Evolutionary conservation across 1,139 yeast species (phyloP).

Genomic region (Lodderomyces beijingensis): DNA sequence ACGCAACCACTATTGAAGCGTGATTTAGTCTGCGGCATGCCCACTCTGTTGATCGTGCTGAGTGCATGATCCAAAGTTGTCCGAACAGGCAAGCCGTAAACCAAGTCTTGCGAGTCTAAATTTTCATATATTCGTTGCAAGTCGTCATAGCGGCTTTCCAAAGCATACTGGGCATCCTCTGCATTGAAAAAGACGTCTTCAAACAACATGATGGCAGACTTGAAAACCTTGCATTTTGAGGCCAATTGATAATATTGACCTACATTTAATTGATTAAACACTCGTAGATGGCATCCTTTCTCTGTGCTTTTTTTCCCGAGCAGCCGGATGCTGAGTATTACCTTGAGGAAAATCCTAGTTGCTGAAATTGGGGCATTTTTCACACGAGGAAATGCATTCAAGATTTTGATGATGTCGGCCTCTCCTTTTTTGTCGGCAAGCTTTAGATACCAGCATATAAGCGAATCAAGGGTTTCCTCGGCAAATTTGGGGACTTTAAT

Average conservation of each 20-base stretch:
- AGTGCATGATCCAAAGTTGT: conserved; percentile 13
- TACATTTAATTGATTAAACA: conserved; percentile 34
- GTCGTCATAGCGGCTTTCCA: conserved; percentile 54
- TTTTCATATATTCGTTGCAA: conserved; percentile 61
- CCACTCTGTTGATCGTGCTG: conserved; percentile 5
- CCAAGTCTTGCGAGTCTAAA: conserved; percentile 52
- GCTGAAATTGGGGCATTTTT: conserved; percentile 12
- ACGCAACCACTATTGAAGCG: conserved; percentile 53
- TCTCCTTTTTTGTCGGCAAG: conserved; percentile 14
- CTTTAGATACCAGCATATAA: conserved; percentile 20
- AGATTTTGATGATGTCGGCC: conserved; percentile 11
- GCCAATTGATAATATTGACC: conserved; percentile 32
- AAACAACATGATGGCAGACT: conserved; percentile 50
- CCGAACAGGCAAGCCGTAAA: conserved; percentile 45
- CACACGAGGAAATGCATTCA: conserved; percentile 10
- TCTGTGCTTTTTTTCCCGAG: conserved; percentile 33
- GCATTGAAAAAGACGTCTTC: conserved; percentile 41
- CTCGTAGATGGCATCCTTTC: too few species aligned
- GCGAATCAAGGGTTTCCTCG: conserved; percentile 19
- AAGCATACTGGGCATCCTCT: conserved; percentile 11
- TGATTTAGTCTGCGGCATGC: conserved; percentile 37
- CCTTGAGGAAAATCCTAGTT: conserved; percentile 29
- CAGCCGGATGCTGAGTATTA: conserved; percentile 41
- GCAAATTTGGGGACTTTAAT: conserved; percentile 22
- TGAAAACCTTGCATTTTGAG: conserved; percentile 27